Evolutionary conservation across 192 early-diverging fungal genomes (phyloP), one percentile per base, ranked within the genome.

Genomic region (Haplosporangium gracile): DNA sequence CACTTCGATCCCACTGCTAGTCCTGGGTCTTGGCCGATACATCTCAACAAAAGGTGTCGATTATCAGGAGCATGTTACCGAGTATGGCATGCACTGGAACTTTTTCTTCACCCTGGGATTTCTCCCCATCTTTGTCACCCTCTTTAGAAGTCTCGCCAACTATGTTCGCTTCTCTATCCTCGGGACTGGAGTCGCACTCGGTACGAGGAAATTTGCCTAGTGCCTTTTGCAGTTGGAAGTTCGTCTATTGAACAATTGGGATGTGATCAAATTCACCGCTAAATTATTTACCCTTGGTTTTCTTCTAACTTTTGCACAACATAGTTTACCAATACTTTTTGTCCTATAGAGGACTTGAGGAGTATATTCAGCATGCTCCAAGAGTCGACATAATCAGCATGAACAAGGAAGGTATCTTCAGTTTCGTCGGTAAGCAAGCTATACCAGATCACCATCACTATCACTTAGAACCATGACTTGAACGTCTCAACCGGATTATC

Each of bases 1-100:
- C 57, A 90, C 94, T 5, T 81, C 95, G 13, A 82, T 95, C 29
- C 95, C 95, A 5, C 76, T 97, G 9, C 89, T 98, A 11, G 75
- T 92, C 39, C 89, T 99, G 5, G 98, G 97, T 7, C 51, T 96
- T n/a, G 88, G 90, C 5, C 89, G 97, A 4, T 77, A 95, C 22
- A 55, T 97, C 40, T 80, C 92, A 5, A 96, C 96, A 2, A 96
- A 97, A 80, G 89, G 93, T 15, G 92, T 97, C 13, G 94, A 98
- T 82, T 99, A 99, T 83, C 97, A 98, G 92, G 96, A 97, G 63
- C 97, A 99, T 81, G 95, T 95, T 11, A 92, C 95, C 0, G 98
- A 99, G 83, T 99, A 99, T 82, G 98, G 98, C 34, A 92, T 96
- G 60, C 98, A 99, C 78, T 99, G 98, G 98, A 99, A 99, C 91